Evolutionary conservation across 2,329 filamentous ascomycete genomes (phyloP), one percentile per base, ranked within the genome.

Genomic region (Aspergillus eucalypticola): DNA sequence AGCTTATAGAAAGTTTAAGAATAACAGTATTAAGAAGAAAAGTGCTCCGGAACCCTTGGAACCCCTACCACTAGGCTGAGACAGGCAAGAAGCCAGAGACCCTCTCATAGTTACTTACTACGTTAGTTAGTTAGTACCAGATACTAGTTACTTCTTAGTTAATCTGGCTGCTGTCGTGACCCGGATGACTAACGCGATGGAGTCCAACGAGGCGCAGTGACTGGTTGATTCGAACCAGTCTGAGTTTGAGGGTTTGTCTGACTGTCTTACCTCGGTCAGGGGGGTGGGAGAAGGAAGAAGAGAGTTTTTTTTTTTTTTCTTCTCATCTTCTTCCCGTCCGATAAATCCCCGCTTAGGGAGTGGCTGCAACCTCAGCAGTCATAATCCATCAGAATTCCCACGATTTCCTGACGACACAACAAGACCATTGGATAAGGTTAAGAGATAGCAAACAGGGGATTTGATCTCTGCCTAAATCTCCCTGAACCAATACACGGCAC

Each of bases 391-490:
- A 13, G 5, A 13, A 6, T 4, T 4, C 32, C 32, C 32, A 15
- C 32, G 11, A 35, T 13, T 35, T 5, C 5, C 32, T 35, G 11
- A 11, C 4, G 32, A 35, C 27, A 35, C 32, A 35, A 35, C 32
- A 35, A 13, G 11, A 2, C 32, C 11, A 35, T 35, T 13, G 21
- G 44, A 32, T 50, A 32, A 50, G 46, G 46, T 44, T 6, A 44
- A 21, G 19, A 44, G 39, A n/a, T 42, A 42, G 15, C 32, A 2
- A 13, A 35, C 32, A 35, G 32, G 11, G 32, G 39, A 13, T 17
- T 49, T 54, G 39, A 38, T 54, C 39, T 54, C 52, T 54, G 52
- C 52, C 23, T 54, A 32, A 27, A 44, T 21, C 17, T 44, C 10
- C 19, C 41, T 11, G 41, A 21, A 44, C 19, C 19, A 44, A 3